A percentile compares a stretch with the other conserved stretches of the same genome.
phyloP scores from a whole-genome alignment of 345 rosid genomes.

The Dipteronia dyeriana region DNA sequence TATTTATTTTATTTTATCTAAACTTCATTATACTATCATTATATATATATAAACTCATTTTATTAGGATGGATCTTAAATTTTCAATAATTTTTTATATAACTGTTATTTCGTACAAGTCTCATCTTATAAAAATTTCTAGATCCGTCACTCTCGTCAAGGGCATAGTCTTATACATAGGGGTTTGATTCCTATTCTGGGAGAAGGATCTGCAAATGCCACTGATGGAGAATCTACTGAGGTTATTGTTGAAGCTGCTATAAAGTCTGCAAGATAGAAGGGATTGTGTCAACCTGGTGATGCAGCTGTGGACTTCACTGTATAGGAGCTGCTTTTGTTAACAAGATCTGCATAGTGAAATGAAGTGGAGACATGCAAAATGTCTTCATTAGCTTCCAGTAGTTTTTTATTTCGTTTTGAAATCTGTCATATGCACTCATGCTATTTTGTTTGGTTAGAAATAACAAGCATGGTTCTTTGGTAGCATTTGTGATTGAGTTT shows the following conservation, averaged over 20 bases:
- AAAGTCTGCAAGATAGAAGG: constrained; percentile 61
- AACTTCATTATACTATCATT: no score
- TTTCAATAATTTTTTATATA: no score
- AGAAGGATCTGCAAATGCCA: constrained; percentile 93
- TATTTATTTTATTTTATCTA: no score
- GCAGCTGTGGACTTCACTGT: constrained; percentile 82
- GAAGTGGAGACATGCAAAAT: constrained; percentile 16
- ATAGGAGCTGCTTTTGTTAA: constrained; percentile 83
- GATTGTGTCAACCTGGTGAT: constrained; percentile 72
- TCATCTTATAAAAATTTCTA: no score
- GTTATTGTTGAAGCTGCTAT: constrained; percentile 72
- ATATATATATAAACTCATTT: no score
- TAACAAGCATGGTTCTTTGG: not conserved
- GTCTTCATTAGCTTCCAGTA: constrained; percentile 8
- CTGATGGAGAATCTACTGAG: constrained; percentile 87
- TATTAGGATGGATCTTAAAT: no score
- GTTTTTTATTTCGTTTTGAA: not conserved
- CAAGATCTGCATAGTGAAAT: constrained; percentile 83
- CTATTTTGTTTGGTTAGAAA: no score
- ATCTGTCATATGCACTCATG: constrained; percentile 11
- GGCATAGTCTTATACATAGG: constrained; percentile 80
- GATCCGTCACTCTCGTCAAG: no score
- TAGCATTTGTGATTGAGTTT: not conserved
- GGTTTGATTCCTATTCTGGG: constrained; percentile 83
- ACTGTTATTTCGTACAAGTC: no score